Percentiles rank a stretch among this genome's conserved stretches.
These are phyloP conservation scores for Pythium coloratum DNA, from an alignment of 352 stramenopile species.

Conservation along the genomic window DNA sequence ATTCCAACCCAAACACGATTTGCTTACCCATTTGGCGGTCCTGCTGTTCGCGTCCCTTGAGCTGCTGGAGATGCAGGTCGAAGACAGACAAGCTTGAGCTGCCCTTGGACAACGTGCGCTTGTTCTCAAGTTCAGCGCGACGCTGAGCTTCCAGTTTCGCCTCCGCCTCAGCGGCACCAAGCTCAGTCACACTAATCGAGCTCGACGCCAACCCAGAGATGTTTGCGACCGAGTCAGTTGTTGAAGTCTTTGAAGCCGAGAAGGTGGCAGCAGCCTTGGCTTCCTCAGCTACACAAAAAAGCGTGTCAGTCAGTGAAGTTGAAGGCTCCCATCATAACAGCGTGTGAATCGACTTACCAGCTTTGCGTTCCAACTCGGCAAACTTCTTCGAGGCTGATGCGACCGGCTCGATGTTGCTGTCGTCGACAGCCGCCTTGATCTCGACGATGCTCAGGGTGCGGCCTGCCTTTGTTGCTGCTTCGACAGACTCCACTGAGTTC, in stretches of 20 bases:
- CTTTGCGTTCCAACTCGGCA: constrained; percentile 63
- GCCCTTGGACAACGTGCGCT: constrained; percentile 16
- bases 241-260: background rate
- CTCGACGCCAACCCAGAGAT: background rate
- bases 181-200: constrained; percentile 10
- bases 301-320: background rate
- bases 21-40: constrained; percentile 23
- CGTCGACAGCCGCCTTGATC: constrained; percentile 59
- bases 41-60: constrained; percentile 20
- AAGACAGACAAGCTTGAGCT: constrained; percentile 22
- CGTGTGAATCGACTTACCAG: constrained; percentile 29
- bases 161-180: constrained; percentile 11
- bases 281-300: constrained; percentile 7
- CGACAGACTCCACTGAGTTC: constrained; percentile 23
- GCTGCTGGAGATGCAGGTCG: constrained; percentile 21
- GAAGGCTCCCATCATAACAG: background rate
- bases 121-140: constrained; percentile 16
- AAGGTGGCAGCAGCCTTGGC: constrained; percentile 1
- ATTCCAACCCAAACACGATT: background rate
- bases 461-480: constrained; percentile 12
- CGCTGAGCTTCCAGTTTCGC: constrained; percentile 22
- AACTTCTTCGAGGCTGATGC: constrained; percentile 61
- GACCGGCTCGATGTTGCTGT: constrained; percentile 43
- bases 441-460: constrained; percentile 45
- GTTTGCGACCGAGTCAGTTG: background rate